These are phyloP conservation scores for Graphilbum fragrans DNA, from an alignment of 2,329 filamentous ascomycete genomes.

Conservation along the genomic window DNA sequence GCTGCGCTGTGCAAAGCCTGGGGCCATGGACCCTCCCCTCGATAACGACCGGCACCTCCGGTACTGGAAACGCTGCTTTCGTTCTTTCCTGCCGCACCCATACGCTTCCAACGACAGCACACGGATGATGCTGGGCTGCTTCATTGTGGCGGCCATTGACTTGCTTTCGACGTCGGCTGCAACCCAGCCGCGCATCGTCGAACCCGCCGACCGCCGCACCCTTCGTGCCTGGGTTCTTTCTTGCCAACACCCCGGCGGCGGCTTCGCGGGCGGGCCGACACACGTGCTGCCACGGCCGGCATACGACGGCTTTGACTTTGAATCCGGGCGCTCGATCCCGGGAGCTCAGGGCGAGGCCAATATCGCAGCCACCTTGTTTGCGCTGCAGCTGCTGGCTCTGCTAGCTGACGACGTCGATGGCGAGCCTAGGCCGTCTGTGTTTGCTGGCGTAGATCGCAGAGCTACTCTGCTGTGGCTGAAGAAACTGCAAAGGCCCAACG, in stretches of 20 bases:
- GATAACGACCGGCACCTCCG: constrained; percentile 62
- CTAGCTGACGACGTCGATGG: constrained; percentile 19
- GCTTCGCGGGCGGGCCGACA: constrained; percentile 78
- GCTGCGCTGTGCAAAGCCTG: no score
- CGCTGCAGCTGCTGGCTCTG: constrained; percentile 57
- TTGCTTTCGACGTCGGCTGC: constrained; percentile 46
- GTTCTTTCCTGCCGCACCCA: constrained; percentile 63
- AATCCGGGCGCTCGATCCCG: constrained; percentile 30
- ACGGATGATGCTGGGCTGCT: constrained; percentile 80
- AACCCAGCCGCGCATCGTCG: constrained; percentile 23
- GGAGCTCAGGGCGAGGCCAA: constrained; percentile 45
- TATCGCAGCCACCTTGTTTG: constrained; percentile 81
- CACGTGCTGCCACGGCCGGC: constrained; percentile 32
- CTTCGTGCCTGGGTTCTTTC: constrained; percentile 69
- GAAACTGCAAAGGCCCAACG: constrained; percentile 66
- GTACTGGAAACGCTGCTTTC: constrained; percentile 87
- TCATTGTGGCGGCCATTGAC: constrained; percentile 77
- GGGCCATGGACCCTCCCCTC: constrained; percentile 23
- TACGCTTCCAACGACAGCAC: constrained; percentile 87
- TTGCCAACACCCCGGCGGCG: constrained; percentile 75
- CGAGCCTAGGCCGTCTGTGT: constrained; percentile 20
- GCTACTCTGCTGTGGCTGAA: constrained; percentile 64
- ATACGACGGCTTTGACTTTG: constrained; percentile 15
- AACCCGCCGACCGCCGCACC: constrained; percentile 26
- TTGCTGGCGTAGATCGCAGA: constrained; percentile 52